Base-by-base conservation (phyloP, 768 basidiomycete genomes). In the Boletus sensibilis region DNA sequence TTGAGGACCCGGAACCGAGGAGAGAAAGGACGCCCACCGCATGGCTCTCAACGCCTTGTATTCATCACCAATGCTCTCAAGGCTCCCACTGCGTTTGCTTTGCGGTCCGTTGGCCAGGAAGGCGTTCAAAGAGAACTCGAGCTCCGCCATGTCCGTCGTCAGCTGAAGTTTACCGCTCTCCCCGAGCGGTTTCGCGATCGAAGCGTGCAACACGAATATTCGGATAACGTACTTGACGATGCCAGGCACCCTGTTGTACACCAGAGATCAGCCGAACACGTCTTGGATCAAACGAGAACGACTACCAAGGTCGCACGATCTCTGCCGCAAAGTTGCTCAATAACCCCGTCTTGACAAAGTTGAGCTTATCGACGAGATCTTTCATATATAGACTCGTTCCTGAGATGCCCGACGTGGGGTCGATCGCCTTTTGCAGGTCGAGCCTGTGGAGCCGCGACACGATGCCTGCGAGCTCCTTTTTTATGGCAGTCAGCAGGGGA, bases 151-250 rank as follows among this genome's bases (percentile, higher is more conserved):
- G 71, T 99, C 96, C 45, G 86, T 90, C 55, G 94, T 92, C 60
- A 98, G 78, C 73, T 96, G 94, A 25, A 99, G 82, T 69, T 97
- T 98, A 14, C 95, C 94, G 55, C 83, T 82, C 75, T 99, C 97
- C 6, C 94, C 89, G 5, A 98, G 79, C 0, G 95, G 95, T 63
- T 86, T 85, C 10, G 88, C 91, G 54, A 98, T 93, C 25, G 93
- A 96, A n/a, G 90, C 87, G 65, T 99, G 95, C 37, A 98, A 72
- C 11, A 99, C 85, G 72, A 98, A 99, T 3, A 85, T 89, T 60
- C 83, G 82, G 45, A 98, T 87, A 35, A 89, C 83, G 68, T 88
- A 88, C 61, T 86, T 85, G 51, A 88, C 88, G 35, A 97, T 83
- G 7, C 78, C 78, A 14, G 78, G 73, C 0, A 80, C 71, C 88